Base-by-base conservation (phyloP, 768 basidiomycete species). In the Lepiota brunneoincarnata region DNA sequence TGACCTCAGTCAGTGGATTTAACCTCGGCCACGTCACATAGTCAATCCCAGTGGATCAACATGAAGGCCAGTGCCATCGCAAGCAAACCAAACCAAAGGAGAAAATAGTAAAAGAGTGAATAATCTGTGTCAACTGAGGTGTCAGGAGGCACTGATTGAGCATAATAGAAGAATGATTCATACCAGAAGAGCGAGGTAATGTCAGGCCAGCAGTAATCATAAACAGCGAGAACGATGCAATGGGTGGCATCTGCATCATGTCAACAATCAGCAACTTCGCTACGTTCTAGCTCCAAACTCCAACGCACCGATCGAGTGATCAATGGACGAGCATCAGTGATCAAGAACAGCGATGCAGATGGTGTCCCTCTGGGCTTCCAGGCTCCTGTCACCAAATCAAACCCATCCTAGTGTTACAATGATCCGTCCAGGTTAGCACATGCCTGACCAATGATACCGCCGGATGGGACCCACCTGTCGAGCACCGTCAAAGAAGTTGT, bases 11-110 rank as follows among this genome's bases (percentile, higher is more conserved):
- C 3, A 87, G 84, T 0, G 92, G 89, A 58, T 89, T 81, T 51
- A 99, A 78, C 10, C 87, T 82, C 11, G 97, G 97, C 91, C 94
- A 98, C 14, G 89, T 82, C 51, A 99, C 96, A 66, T 97, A 99
- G 57, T 93, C 91, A 59, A 95, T 85, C 35, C 95, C 96, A n/a
- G 69, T 96, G 81, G n/a, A 81, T 68, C 62, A 86, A 59, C 59
- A 98, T 93, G 72, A 90, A 94, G 41, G 73, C 60, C 54, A 87
- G 70, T 11, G 93, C 77, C 48, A 83, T 59, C 31, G 77, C 65
- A 41, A 91, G 72, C 40, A 94, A 64, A 28, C 77, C 61, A 62
- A 90, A 75, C 89, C 94, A 94, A 38, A 97, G 74, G 62, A 88
- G 63, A 69, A 91, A 87, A 69, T 93, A 93, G 64, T 91, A 94